phyloP scores from a whole-genome alignment of 352 stramenopile species.

The Globisporangium echinulatum region DNA sequence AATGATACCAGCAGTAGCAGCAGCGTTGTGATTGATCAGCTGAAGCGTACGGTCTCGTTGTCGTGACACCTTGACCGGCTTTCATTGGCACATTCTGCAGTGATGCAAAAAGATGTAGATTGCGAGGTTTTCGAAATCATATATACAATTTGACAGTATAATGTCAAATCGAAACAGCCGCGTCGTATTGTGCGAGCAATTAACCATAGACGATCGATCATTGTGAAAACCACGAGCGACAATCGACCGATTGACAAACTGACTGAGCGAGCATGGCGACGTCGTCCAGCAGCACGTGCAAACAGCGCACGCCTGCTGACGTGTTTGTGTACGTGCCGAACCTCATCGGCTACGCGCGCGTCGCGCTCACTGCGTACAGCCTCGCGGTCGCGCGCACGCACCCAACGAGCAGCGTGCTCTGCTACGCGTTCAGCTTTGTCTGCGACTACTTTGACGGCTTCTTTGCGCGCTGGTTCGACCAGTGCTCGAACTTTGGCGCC shows the following conservation, averaged over 20 bases:
- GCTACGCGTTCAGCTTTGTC: conserved; percentile 94
- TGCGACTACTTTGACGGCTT: conserved; percentile 98
- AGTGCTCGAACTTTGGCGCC: conserved; percentile 93
- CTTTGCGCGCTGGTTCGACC: conserved; percentile 94
- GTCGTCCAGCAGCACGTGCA: not conserved
- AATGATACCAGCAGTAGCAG: not conserved
- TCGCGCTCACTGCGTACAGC: conserved; percentile 83
- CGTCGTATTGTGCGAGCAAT: too few species aligned
- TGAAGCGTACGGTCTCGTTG: too few species aligned
- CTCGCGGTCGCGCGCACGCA: conserved; percentile 65
- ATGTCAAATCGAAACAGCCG: too few species aligned
- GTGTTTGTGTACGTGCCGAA: conserved; percentile 97
- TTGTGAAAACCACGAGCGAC: too few species aligned
- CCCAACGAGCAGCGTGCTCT: conserved; percentile 74
- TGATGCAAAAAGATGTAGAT: too few species aligned
- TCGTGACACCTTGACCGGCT: too few species aligned
- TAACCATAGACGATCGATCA: too few species aligned
- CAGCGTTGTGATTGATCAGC: too few species aligned
- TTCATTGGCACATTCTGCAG: too few species aligned
- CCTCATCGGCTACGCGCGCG: conserved; percentile 92
- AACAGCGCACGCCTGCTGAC: conserved; percentile 41
- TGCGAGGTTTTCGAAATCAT: too few species aligned
- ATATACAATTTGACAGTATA: too few species aligned
- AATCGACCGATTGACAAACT: too few species aligned
- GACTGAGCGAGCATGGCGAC: conserved; percentile 5